Evolutionary conservation across 768 basidiomycete genomes (phyloP), one percentile per base, ranked within the genome.

Genomic region (Peribolospora kevripleyi): DNA sequence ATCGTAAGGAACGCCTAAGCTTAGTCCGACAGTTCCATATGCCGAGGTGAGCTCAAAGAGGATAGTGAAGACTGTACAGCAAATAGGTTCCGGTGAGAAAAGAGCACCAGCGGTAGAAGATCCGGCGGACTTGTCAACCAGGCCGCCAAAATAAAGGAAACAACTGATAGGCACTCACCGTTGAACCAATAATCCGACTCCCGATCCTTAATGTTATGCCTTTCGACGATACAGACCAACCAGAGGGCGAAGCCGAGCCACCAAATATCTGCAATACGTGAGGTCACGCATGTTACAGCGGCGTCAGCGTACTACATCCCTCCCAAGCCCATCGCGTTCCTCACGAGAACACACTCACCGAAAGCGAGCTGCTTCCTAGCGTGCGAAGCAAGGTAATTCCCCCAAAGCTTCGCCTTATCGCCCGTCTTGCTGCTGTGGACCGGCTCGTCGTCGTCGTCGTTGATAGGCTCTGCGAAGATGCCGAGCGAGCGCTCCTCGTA

Each of bases 401-500:
- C 25, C 25, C 25, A 25, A 25, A 25, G 25, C 1, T 25, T 25
- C 25, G 25, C 25, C 25, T 25, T 25, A 25, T 25, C 25, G 25
- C 25, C 25, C 25, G 25, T 25, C 25, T 25, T 25, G 25, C 25
- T 25, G 25, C 25, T 25, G 25, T 25, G 25, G 10, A 8, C 51
- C 7, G 54, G 47, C 9, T 59, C 55, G 2, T 59, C 59, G 37
- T 63, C 57, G 42, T 54, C 58, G 9, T 61, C 57, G 14, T 62
- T 59, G 25, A 25, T 25, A 25, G 25, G 25, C 25, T 25, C 25
- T 25, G 25, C 25, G 25, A 25, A 25, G 25, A 25, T 25, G 25
- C 25, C 91, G 25, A 97, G 74, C 0, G 86, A 88, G 53, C 76
- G 78, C 62, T 93, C 90, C 67, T 98, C 91, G 64, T 97, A 93